phyloP scores from a whole-genome alignment of 2,329 filamentous ascomycete genomes.

The Ceratocystis eucalypticola region DNA sequence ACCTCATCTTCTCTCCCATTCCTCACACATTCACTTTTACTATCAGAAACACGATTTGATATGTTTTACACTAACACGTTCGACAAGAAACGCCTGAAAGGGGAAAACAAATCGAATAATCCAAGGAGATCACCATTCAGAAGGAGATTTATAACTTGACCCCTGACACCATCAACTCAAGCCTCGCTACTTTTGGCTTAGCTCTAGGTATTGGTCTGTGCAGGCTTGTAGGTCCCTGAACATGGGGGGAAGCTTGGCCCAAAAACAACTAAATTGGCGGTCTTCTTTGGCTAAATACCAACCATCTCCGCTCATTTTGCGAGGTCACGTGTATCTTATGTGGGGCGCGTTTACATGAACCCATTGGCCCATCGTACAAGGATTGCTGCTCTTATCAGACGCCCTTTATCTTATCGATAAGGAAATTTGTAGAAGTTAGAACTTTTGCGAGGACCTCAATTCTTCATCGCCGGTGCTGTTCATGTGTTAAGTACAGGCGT shows the following conservation, averaged over 20 bases:
- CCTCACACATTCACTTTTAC: neutral
- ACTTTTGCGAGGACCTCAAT: conserved; percentile 2
- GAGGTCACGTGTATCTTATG: neutral
- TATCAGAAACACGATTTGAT: too few species aligned
- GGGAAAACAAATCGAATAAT: too few species aligned
- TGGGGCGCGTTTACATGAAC: neutral
- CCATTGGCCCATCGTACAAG: neutral
- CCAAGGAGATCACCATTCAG: neutral
- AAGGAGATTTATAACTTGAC: neutral
- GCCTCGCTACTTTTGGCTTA: neutral
- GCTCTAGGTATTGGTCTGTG: neutral
- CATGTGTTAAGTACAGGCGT: neutral
- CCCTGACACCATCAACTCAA: conserved; percentile 1
- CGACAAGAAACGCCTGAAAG: neutral
- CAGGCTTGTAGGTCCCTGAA: conserved; percentile 1
- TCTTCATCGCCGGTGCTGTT: neutral
- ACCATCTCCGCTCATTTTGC: neutral
- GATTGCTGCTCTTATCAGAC: neutral
- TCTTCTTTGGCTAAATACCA: neutral
- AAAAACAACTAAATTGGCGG: neutral
- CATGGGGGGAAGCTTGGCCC: neutral
- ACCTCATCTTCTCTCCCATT: neutral
- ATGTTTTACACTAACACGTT: too few species aligned
- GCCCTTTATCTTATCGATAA: conserved; percentile 17
- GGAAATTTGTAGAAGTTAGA: conserved; percentile 13